Base-by-base conservation (phyloP, 23 red algal genomes). In the Gracilaria domingensis region DNA sequence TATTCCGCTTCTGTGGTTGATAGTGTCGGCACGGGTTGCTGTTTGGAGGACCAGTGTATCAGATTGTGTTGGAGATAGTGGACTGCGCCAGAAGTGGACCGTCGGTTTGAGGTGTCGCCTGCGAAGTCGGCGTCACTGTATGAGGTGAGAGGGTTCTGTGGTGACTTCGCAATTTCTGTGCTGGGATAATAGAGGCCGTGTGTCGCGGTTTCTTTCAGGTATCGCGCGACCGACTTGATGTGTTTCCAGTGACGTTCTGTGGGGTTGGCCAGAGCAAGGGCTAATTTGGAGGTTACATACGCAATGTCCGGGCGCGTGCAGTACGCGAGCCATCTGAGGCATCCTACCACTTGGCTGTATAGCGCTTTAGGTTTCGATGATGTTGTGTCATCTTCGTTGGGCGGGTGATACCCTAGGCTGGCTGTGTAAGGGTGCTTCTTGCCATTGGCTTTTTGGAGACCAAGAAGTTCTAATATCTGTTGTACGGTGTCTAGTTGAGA, bases 111-210 rank as follows among this genome's bases (percentile, higher is more conserved):
- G 6, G n/a, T 12, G 23, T 50, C 38, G 29, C 9, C 74, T 7
- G 74, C 74, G 14, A 79, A 79, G 26, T 79, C 34, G 9, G 42
- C 74, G 26, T 79, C 74, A 24, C 24, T 24, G 38, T 79, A 50
- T 50, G 74, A 51, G 4, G 13, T 34, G 23, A 70, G 28, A 24
- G 12, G 65, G 8, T 7, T 16, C 7, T 66, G 12, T 7, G 21
- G 21, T 14, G 54, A 58, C 8, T 3, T 38, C 4, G 4, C 35
- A 7, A 9, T 16, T 2, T 7, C 3, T 4, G 13, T 70, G 2
- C 35, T 16, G 12, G 35, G 14, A 34, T 70, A 70, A 17, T 34
- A 38, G 4, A 70, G 35, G 24, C 23, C 65, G 4, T 70, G 65
- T 2, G 4, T 38, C 4, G 65, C 65, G 35, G 30, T 70, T 35